Conservation (phyloP, 768 basidiomycete genomes). For the Rickenella mellea region DNA sequence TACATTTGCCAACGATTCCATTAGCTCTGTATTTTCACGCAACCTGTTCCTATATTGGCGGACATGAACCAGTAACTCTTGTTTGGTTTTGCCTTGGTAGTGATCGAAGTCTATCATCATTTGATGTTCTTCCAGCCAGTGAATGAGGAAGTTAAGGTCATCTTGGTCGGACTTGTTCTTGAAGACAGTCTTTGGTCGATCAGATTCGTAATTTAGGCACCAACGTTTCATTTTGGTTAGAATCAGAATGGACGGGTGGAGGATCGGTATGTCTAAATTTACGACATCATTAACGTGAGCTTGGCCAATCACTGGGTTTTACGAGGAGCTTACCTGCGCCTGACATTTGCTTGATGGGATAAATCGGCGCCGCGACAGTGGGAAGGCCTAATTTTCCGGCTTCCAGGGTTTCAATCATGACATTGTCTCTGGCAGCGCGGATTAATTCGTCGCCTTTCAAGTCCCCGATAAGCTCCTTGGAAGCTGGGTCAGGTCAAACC, state of each 20-base stretch:
- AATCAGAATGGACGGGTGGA: slow-evolving; percentile 4
- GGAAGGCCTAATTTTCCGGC: slow-evolving; percentile 5
- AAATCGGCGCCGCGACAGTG: slow-evolving; percentile 2
- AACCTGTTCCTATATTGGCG: too few relatives aligned
- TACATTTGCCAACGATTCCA: too few relatives aligned
- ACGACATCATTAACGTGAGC: too few relatives aligned
- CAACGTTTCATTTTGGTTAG: slow-evolving; percentile 8
- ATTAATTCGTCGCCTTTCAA: slow-evolving; percentile 1
- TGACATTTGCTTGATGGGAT: neutral
- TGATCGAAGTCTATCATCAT: slow-evolving; percentile 2
- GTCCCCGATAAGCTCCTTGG: neutral
- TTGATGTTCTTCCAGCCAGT: neutral
- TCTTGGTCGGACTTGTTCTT: slow-evolving; percentile 2
- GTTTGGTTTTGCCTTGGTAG: slow-evolving; percentile 1
- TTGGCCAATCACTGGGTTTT: too few relatives aligned
- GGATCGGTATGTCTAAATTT: neutral
- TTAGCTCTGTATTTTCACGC: too few relatives aligned
- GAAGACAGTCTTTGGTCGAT: neutral
- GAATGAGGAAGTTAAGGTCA: slow-evolving; percentile 3
- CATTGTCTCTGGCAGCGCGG: slow-evolving; percentile 2
- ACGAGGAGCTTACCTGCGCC: neutral
- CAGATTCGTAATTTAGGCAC: slow-evolving; percentile 1
- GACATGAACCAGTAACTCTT: too few relatives aligned
- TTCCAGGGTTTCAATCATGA: slow-evolving; percentile 4
- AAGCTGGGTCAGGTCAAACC: neutral